Evolutionary conservation across 2,329 filamentous ascomycete species (phyloP).

Genomic region (Dactylellina haptotyla): DNA sequence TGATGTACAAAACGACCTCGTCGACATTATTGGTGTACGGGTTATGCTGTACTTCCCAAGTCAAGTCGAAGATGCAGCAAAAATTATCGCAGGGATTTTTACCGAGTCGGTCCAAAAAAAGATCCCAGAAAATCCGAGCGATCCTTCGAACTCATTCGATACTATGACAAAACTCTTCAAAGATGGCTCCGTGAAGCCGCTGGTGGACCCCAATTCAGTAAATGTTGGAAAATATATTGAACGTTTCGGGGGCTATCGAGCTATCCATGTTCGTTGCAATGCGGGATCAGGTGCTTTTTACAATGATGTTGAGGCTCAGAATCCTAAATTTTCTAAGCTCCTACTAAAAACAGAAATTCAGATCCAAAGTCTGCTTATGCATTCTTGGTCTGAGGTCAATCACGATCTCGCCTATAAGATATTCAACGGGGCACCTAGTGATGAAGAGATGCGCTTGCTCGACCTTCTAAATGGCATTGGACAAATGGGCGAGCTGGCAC

Average conservation of each 20-base stretch:
- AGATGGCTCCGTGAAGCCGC: background rate
- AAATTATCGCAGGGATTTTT: background rate
- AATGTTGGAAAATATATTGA: background rate
- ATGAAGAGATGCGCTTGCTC: background rate
- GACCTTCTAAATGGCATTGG: slow-evolving; percentile 1
- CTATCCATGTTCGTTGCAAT: slow-evolving; percentile 2
- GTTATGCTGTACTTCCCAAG: slow-evolving; percentile 4
- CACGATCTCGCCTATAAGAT: slow-evolving; percentile 6
- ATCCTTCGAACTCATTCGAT: background rate
- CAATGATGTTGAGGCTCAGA: background rate
- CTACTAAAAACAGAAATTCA: slow-evolving; percentile 5
- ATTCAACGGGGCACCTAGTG: background rate
- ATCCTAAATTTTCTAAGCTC: background rate
- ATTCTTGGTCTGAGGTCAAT: slow-evolving; percentile 1
- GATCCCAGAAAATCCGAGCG: background rate
- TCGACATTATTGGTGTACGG: slow-evolving; percentile 4
- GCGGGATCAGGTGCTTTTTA: background rate
- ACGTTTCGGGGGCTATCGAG: background rate
- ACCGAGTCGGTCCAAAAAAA: background rate
- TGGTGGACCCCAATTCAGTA: background rate
- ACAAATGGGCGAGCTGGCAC: slow-evolving; percentile 5
- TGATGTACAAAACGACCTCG: background rate
- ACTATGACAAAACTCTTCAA: background rate
- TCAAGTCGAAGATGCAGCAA: background rate
- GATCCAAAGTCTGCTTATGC: slow-evolving; percentile 3